Conservation (phyloP, 2,329 filamentous ascomycete genomes). For the Fusarium sp. region DNA sequence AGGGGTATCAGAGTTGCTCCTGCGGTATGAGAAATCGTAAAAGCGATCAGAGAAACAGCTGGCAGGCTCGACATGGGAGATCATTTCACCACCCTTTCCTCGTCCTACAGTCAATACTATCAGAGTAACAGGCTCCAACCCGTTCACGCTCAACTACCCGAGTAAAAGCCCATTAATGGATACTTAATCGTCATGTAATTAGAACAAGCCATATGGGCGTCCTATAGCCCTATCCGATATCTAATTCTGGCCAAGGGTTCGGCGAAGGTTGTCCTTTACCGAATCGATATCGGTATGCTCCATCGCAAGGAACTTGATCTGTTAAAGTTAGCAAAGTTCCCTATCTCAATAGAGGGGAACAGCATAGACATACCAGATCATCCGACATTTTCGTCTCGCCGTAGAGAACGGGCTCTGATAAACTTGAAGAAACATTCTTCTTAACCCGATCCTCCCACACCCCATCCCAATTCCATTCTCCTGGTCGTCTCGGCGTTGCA, state of each 20-base stretch:
- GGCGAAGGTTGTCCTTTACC: constrained; percentile 69
- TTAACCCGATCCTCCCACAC: constrained; percentile 93
- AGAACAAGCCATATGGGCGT: background rate
- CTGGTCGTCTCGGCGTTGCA: constrained; percentile 60
- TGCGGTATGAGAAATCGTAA: constrained; percentile 14
- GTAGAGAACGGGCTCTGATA: constrained; percentile 84
- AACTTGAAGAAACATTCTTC: constrained; percentile 79
- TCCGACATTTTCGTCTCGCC: constrained; percentile 72
- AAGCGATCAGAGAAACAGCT: background rate
- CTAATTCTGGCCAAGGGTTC: constrained; percentile 58
- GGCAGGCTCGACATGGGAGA: background rate
- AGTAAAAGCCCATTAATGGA: background rate
- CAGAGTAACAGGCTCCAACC: constrained; percentile 8
- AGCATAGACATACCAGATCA: constrained; percentile 72
- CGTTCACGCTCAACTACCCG: background rate
- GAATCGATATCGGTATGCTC: constrained; percentile 69
- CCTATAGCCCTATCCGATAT: background rate
- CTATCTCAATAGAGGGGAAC: background rate
- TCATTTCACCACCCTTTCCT: background rate
- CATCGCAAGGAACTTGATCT: constrained; percentile 76
- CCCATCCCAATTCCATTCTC: constrained; percentile 97
- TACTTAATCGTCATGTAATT: background rate
- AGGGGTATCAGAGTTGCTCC: constrained; percentile 39
- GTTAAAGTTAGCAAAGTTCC: constrained; percentile 27
- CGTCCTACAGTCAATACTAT: background rate